Conservation (phyloP, 1,139 yeast species). For the Dujonia santamariae region DNA sequence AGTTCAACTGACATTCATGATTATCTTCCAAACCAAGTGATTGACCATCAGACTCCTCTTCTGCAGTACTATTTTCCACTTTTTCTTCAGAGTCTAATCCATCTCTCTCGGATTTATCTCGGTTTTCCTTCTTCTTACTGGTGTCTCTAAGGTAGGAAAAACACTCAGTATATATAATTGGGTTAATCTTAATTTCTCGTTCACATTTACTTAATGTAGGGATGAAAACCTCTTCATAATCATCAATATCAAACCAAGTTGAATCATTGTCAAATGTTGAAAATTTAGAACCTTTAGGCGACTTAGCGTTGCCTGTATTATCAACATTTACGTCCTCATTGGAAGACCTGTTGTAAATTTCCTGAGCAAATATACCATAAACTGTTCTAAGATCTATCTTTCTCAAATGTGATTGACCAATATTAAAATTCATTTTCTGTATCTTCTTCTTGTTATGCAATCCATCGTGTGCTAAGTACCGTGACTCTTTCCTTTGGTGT, state of each 20-base stretch:
- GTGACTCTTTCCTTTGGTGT: slow-evolving; percentile 45
- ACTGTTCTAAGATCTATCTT: slow-evolving; percentile 41
- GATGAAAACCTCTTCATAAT: slow-evolving; percentile 38
- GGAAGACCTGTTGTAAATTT: slow-evolving; percentile 17
- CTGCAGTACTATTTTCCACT: slow-evolving; percentile 9
- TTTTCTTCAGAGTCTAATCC: slow-evolving; percentile 13
- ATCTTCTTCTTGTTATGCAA: slow-evolving; percentile 26
- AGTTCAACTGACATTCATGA: slow-evolving; percentile 29
- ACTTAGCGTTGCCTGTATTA: slow-evolving; percentile 10
- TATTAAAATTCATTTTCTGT: slow-evolving; percentile 43
- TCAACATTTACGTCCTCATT: slow-evolving; percentile 4
- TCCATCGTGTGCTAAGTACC: slow-evolving; percentile 30
- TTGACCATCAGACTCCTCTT: slow-evolving; percentile 11
- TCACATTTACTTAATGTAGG: slow-evolving; percentile 24
- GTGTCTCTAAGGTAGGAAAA: slow-evolving; percentile 43
- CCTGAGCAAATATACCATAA: slow-evolving; percentile 28
- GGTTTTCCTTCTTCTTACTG: slow-evolving; percentile 4
- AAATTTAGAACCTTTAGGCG: slow-evolving; percentile 20
- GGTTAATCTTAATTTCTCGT: slow-evolving; percentile 25
- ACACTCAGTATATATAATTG: slow-evolving; percentile 34
- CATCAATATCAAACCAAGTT: slow-evolving; percentile 43
- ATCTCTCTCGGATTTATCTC: neutral
- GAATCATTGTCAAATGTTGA: slow-evolving; percentile 32
- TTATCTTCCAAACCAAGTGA: slow-evolving; percentile 27
- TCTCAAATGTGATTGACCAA: slow-evolving; percentile 40